Evolutionary conservation across 2,329 filamentous ascomycete genomes (phyloP).

Genomic region (Chaetomium strumarium): DNA sequence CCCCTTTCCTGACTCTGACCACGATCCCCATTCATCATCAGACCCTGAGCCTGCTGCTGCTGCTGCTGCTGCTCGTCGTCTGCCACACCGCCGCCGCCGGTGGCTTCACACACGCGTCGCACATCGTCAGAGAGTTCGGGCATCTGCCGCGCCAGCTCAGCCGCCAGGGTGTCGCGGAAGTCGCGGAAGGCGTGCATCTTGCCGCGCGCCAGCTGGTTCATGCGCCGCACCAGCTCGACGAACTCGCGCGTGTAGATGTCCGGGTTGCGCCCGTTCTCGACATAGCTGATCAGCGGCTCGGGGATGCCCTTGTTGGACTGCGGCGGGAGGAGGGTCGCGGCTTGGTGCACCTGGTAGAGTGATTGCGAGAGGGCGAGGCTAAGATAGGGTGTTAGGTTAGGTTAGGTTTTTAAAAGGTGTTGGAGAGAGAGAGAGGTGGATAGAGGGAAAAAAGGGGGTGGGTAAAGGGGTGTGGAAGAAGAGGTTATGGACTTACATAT

Average conservation of each 20-base stretch:
- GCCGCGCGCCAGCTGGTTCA: slow-evolving; percentile 62
- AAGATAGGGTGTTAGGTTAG: no score
- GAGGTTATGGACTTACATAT: slow-evolving; percentile 38
- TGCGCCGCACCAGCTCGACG: slow-evolving; percentile 59
- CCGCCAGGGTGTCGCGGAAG: slow-evolving; percentile 58
- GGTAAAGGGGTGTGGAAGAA: slow-evolving; percentile 33
- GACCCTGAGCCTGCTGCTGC: no score
- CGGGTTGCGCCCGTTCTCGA: slow-evolving; percentile 65
- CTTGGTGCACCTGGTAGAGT: slow-evolving; percentile 15
- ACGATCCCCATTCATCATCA: no score
- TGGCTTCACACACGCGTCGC: slow-evolving; percentile 43
- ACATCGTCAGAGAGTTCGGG: slow-evolving; percentile 54
- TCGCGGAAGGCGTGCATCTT: slow-evolving; percentile 55
- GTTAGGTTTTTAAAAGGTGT: no score
- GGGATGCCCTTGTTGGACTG: slow-evolving; percentile 42
- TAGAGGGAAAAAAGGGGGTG: slow-evolving; percentile 28
- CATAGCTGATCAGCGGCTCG: slow-evolving; percentile 60
- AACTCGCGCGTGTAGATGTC: slow-evolving; percentile 72
- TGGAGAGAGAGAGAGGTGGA: slow-evolving; percentile 2
- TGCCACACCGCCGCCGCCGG: slow-evolving; percentile 26
- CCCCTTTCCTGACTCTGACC: neutral
- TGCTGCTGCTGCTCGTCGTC: neutral
- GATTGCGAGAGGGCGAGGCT: slow-evolving; percentile 26
- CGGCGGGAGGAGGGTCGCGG: slow-evolving; percentile 34
- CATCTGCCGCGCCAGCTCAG: slow-evolving; percentile 47